These are phyloP conservation scores for Lentinula aciculospora DNA, from an alignment of 768 basidiomycete genomes.

Conservation along the genomic window DNA sequence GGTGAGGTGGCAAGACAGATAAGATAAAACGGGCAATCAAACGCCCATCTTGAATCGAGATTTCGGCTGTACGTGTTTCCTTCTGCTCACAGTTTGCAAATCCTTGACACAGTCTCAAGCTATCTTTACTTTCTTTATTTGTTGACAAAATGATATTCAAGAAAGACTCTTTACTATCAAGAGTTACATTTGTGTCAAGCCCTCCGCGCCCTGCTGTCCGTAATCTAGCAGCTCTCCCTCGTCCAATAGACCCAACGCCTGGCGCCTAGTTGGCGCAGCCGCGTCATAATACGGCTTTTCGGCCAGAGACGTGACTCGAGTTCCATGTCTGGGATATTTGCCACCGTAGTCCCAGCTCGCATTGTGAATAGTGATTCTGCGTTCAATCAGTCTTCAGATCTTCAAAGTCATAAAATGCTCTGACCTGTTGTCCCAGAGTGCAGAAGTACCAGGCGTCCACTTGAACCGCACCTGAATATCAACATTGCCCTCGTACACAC, in stretches of 20 bases:
- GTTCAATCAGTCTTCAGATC: neutral
- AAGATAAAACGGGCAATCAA: neutral
- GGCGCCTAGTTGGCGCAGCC: conserved; percentile 15
- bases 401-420: neutral
- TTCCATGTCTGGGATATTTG: conserved; percentile 22
- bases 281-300: conserved; percentile 30
- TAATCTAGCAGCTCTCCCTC: neutral
- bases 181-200: no score
- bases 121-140: no score
- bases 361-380: conserved; percentile 24
- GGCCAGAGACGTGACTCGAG: conserved; percentile 28
- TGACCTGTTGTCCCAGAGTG: conserved; percentile 25
- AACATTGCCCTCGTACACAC: conserved; percentile 28
- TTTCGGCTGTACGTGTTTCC: no score
- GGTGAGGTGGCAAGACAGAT: neutral
- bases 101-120: no score
- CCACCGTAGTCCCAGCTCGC: conserved; percentile 20
- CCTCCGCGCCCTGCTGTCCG: no score
- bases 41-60: no score
- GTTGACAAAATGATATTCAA: no score
- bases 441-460: conserved; percentile 26
- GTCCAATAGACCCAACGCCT: conserved; percentile 11
- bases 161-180: no score
- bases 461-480: conserved; percentile 25
- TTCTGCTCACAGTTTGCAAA: no score